Evolutionary conservation across 768 basidiomycete species (phyloP), one percentile per base, ranked within the genome.

Genomic region (Aureoboletus auriporus): DNA sequence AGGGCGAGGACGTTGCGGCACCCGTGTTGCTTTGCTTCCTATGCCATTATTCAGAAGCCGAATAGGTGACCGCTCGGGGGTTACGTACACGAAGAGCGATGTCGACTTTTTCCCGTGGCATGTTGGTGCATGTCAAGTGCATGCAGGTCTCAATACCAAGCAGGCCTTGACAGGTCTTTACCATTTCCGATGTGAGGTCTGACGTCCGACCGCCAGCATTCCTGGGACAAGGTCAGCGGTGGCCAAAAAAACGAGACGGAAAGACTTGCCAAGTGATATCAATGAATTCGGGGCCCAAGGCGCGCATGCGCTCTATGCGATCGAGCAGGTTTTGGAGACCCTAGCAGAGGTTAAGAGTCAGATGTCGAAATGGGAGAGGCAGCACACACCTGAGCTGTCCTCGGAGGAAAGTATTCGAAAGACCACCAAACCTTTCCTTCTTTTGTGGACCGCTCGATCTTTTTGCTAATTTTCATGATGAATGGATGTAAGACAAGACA

Each of bases 81-180:
- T 51, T 8, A 72, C 88, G 56, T 61, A 97, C 95, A 65, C 77
- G 71, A 39, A 99, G 71, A 29, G 95, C 93, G 59, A 85, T 82
- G 69, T 96, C 93, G 17, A 99, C 87, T 65, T 98, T 97, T 66
- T 89, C 86, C 62, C 78, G 77, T n/a, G 93, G 92, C 93, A 99
- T 96, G 71, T 95, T 96, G 42, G 96, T 98, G 65, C 96, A 98
- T 39, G 95, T 98, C 57, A 99, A 69, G 70, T 99, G 96, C 92
- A 99, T 93, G 72, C 93, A 97, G 27, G 93, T 95, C 71, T 98
- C 93, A 20, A 98, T 77, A 0, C 94, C 96, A 67, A 98, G 90
- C 34, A 90, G 69, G 40, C 88, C 77, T 70, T 97, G 93, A 64
- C 93, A 95, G 36, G 89, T 91, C 70, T 93, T 93, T 52, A 96